Evolutionary conservation across 2,329 filamentous ascomycete species (phyloP).

Genomic region (Sclerotinia trifoliorum): DNA sequence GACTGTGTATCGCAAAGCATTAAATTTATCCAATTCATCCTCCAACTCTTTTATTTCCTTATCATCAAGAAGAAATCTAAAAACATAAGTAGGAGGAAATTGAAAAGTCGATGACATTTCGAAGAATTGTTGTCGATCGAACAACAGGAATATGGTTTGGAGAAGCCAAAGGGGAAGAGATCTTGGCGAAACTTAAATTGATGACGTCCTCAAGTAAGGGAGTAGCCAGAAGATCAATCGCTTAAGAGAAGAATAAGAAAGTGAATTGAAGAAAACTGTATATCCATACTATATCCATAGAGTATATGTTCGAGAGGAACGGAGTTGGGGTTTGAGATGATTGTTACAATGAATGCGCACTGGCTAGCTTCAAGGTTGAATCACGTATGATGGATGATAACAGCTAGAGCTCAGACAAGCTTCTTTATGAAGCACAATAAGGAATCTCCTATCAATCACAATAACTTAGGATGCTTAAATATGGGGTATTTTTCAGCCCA

Average conservation of each 20-base stretch:
- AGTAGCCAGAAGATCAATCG: background rate
- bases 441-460: background rate
- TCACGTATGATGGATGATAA: background rate
- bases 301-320: background rate
- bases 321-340: background rate
- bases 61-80: constrained; percentile 42
- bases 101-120: constrained; percentile 17
- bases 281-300: background rate
- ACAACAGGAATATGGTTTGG: background rate
- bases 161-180: background rate
- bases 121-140: background rate
- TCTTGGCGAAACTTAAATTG: background rate
- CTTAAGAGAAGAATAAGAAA: background rate
- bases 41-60: constrained; percentile 61
- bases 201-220: background rate
- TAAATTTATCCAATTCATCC: constrained; percentile 52
- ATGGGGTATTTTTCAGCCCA: background rate
- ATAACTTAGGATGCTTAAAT: background rate
- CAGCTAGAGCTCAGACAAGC: constrained; percentile 5
- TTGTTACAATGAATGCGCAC: constrained; percentile 2
- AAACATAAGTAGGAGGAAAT: constrained; percentile 59
- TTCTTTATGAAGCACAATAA: background rate
- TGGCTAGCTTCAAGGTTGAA: background rate
- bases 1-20: constrained; percentile 65
- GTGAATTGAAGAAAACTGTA: background rate